A percentile compares a stretch with the other conserved stretches of the same genome.
Evolutionary conservation across 1,284 basidiomycete species (phyloP).

Genomic region (Microbotryum lychnidis-dioicae): DNA sequence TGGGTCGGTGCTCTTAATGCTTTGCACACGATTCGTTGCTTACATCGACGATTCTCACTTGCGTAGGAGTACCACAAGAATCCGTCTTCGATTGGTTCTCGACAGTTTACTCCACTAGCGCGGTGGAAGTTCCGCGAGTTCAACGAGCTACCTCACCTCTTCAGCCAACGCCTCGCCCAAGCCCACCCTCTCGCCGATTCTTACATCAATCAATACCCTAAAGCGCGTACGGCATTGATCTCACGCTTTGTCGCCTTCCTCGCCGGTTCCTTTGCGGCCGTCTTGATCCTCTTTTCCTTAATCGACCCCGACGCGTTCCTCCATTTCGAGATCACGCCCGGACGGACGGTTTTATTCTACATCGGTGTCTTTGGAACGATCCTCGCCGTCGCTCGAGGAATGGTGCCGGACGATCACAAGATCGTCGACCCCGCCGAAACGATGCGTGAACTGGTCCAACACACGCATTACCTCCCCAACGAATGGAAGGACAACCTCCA

Average conservation of each 20-base stretch:
- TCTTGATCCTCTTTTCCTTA: slow-evolving; percentile 80
- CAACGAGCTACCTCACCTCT: slow-evolving; percentile 93
- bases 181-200: slow-evolving; percentile 83
- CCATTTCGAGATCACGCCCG: slow-evolving; percentile 88
- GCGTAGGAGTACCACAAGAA: slow-evolving; percentile 94
- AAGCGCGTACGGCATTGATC: slow-evolving; percentile 78
- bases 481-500: slow-evolving; percentile 85
- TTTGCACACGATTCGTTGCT: neutral
- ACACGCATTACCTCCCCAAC: slow-evolving; percentile 90
- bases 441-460: slow-evolving; percentile 80
- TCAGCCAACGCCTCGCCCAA: slow-evolving; percentile 72
- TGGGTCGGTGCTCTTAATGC: slow-evolving; percentile 39
- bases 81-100: slow-evolving; percentile 82
- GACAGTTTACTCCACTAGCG: slow-evolving; percentile 88
- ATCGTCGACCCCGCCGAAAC: slow-evolving; percentile 89
- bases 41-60: neutral
- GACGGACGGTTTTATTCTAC: slow-evolving; percentile 89
- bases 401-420: slow-evolving; percentile 88
- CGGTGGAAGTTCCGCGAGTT: slow-evolving; percentile 99
- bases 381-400: slow-evolving; percentile 79
- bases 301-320: slow-evolving; percentile 73
- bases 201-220: slow-evolving; percentile 96
- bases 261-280: slow-evolving; percentile 90
- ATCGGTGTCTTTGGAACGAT: slow-evolving; percentile 77
- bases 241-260: slow-evolving; percentile 93